Evolutionary conservation across 2,329 filamentous ascomycete genomes (phyloP), one percentile per base, ranked within the genome.

Genomic region (Fusarium napiforme): DNA sequence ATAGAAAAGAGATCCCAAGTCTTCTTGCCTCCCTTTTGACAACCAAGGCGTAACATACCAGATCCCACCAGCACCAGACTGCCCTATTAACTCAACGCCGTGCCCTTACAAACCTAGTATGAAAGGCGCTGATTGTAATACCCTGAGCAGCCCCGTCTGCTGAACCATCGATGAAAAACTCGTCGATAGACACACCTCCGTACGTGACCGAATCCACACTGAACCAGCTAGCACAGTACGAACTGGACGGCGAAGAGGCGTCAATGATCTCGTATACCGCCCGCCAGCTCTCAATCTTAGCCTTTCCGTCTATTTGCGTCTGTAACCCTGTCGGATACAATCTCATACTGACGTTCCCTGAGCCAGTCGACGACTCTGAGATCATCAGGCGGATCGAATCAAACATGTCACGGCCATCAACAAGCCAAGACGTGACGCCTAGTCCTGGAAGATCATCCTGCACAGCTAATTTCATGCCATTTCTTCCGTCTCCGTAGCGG

Each of bases 331-430:
- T 60, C 10, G 57, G 32, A 4, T 60, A 60, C 19, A 60, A 52
- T n/a, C 57, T 52, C 57, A 60, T 60, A 34, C 57, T 60, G 9
- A 52, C 43, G 15, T 60, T 60, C 3, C 57, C 57, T 15, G 34
- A 15, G 6, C 23, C 34, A 10, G 26, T 39, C 7, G 26, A n/a
- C 8, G 34, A 30, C 9, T n/a, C 57, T 10, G 57, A 30, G 9
- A 60, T 32, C 7, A 60, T 36, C 21, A 39, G 11, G 1, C 34
- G 43, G 7, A 60, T 28, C 16, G 23, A 40, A 14, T 52, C 26
- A 32, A 60, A 60, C 57, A 60, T 60, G 2, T 60, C 21, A 11
- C 21, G 43, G 4, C 45, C 57, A 26, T 60, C 7, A 1, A 21
- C 6, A 14, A 11, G 2, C 57, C 57, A 60, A 19, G 57, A 60